These are phyloP conservation scores for Violaceomyces palustris DNA, from an alignment of 1,284 basidiomycete genomes.

Conservation along the genomic window DNA sequence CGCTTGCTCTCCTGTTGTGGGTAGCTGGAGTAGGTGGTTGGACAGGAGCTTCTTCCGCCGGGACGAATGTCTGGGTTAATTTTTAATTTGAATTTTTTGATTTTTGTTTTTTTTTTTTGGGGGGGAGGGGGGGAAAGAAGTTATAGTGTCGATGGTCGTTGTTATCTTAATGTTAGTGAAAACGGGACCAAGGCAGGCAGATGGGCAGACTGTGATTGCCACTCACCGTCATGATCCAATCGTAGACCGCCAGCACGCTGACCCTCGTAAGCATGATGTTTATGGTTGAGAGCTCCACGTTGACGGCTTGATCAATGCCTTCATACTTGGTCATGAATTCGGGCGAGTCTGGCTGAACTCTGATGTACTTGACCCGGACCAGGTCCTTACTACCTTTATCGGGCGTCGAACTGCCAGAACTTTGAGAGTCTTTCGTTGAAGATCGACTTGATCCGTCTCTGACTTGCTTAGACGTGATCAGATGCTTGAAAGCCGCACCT, in stretches of 20 bases:
- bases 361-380: conserved; percentile 74
- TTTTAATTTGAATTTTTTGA: too few species aligned
- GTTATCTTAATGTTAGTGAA: too few species aligned
- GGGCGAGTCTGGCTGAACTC: conserved; percentile 71
- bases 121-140: too few species aligned
- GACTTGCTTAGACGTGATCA: conserved; percentile 68
- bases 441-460: conserved; percentile 39
- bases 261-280: conserved; percentile 84
- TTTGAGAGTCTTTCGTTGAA: conserved; percentile 16
- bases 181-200: too few species aligned
- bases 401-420: too few species aligned
- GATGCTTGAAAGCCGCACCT: conserved; percentile 58
- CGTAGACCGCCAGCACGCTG: conserved; percentile 85
- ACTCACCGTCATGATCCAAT: conserved; percentile 99
- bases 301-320: conserved; percentile 80
- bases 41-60: conserved; percentile 8
- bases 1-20: conserved; percentile 5
- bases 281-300: conserved; percentile 86
- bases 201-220: conserved; percentile 86
- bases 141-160: too few species aligned
- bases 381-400: conserved; percentile 62
- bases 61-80: conserved; percentile 46
- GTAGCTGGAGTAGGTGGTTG: conserved; percentile 5
- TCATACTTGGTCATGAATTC: conserved; percentile 79
- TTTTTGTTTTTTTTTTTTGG: too few species aligned